Conservation (phyloP, 1,139 yeast genomes). For the Candida sojae region DNA sequence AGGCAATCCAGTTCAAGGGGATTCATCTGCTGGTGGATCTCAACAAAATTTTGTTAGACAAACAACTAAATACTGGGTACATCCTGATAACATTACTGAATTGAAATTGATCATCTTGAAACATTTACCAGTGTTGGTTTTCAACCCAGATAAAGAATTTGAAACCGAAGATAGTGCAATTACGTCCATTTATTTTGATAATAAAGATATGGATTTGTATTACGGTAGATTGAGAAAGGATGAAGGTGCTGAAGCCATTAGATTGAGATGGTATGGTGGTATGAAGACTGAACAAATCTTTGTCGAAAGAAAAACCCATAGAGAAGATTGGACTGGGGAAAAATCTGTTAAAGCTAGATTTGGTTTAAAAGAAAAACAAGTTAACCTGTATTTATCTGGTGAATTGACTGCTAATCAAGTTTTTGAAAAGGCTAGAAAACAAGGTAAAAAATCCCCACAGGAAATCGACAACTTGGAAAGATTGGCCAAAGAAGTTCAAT, state of each 20-base stretch:
- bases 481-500: constrained; percentile 90
- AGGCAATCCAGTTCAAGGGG: constrained; percentile 94
- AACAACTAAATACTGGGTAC: constrained; percentile 98
- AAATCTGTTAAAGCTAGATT: constrained; percentile 97
- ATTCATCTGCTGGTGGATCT: constrained; percentile 93
- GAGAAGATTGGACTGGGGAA: constrained; percentile 99
- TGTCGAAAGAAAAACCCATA: constrained; percentile 95
- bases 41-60: constrained; percentile 98
- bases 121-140: constrained; percentile 94
- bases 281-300: constrained; percentile 91
- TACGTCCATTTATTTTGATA: constrained; percentile 93
- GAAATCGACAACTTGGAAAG: constrained; percentile 93
- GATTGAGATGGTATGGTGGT: constrained; percentile 98
- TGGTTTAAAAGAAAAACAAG: constrained; percentile 86
- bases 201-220: constrained; percentile 83
- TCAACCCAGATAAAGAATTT: constrained; percentile 94
- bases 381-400: constrained; percentile 81
- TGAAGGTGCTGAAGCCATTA: constrained; percentile 98
- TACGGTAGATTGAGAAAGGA: constrained; percentile 93
- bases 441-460: constrained; percentile 81
- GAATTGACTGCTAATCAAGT: constrained; percentile 84
- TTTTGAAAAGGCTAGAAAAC: constrained; percentile 89
- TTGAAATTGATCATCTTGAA: constrained; percentile 87
- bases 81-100: constrained; percentile 98
- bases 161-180: constrained; percentile 94